Base-by-base conservation (phyloP, 768 basidiomycete species). In the Naganishia kalamii region DNA sequence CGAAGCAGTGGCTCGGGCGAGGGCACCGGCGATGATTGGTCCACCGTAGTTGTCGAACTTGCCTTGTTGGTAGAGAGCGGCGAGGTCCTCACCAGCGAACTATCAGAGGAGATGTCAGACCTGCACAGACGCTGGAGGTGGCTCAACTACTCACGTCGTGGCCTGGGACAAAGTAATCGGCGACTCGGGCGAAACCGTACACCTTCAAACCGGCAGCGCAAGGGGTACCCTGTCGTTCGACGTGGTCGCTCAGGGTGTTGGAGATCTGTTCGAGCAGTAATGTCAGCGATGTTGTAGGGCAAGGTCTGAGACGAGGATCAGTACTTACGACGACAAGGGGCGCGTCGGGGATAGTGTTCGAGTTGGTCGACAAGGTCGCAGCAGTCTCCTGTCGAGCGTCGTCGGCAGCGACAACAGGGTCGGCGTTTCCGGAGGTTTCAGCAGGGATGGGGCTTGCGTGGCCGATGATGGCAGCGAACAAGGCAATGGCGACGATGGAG, bases 21-120 rank as follows among this genome's bases (percentile, higher is more conserved):
- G 51, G 15, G 51, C 51, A 35, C 21, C 51, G 33, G 51, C 51
- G 21, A 52, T 6, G 51, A 52, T 52, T 11, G 51, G 51, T 32
- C 51, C 51, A 15, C 54, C 54, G 23, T 25, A 57, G 54, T 57
- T 57, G 54, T 57, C 54, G 35, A 57, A 40, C n/a, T 40, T 57
- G 33, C 51, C 54, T 25, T 57, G 3, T 7, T 40, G 23, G 33
- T 40, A 40, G 13, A 19, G 21, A 35, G 33, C 11, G 3, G 54
- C 54, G 10, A 57, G 27, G 6, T 10, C 32, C 19, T 10, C 54
- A 3, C 54, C 54, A 17, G 33, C 15, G 35, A 57, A 37, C 54
- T 57, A 33, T 21, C 23, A 13, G 27, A 57, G 21, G 5, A 44
- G 5, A n/a, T 44, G 37, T 35, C 32, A 37, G 43, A 10, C 11